Base-by-base conservation (phyloP, 2,329 filamentous ascomycete genomes). In the Alternaria viburni region DNA sequence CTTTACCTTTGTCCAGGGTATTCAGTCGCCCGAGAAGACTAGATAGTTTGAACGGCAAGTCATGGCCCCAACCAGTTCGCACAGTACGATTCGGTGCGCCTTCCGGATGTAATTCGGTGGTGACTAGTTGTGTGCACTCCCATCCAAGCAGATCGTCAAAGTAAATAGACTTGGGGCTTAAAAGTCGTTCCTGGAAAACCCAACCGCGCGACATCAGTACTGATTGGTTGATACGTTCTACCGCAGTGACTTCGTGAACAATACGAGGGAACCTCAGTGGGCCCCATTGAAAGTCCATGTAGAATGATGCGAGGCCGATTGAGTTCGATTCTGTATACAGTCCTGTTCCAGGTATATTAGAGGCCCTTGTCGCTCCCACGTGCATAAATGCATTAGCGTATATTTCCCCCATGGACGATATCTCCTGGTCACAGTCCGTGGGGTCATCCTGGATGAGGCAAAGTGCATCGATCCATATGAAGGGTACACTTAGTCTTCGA, bases 1-100 rank as follows among this genome's bases (percentile, higher is more conserved):
- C 2, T 32, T 1, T 0, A 32, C 1, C 4, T 1, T 1, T 32
- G 2, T 4, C 1, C 30, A 32, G 0, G 3, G 30, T 15, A 32
- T 32, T 4, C 30, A n/a, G n/a, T n/a, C 13, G 0, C 8, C 30
- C 30, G 30, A 32, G 30, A 36, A 36, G 30, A 3, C 30, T 36
- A 36, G 30, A 1, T 0, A 36, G 0, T 36, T 36, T 36, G 30
- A 36, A 36, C 30, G 30, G 30, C 30, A 36, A 36, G 4, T 36
- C 30, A 36, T 2, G 0, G 30, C 30, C 30, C 30, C 13, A 32
- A 7, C 6, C 30, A 32, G 12, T 6, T 7, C 30, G 12, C 0
- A 0, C 6, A 32, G 12, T 4, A 6, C 15, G 13, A 1, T 6
- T 0, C 30, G 3, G 3, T 32, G 30, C 3, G 3, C 30, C 30